A percentile compares a stretch with the other conserved stretches of the same genome.
Conservation (phyloP, 176 grass and related monocot species). For the Raddia guianensis region DNA sequence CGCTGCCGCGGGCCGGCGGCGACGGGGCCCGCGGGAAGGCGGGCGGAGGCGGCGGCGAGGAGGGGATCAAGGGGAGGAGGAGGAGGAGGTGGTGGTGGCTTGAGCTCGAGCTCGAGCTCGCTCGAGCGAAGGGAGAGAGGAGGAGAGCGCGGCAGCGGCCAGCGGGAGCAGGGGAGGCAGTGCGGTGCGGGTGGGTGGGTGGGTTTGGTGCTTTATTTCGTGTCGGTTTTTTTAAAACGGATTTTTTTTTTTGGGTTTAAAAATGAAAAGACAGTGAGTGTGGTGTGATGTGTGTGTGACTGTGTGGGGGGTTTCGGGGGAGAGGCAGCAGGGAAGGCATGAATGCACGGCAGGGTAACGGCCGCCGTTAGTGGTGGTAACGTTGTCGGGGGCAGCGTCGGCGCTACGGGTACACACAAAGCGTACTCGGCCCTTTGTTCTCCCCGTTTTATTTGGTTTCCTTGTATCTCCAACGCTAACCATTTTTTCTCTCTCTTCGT, state of each 20-base stretch:
- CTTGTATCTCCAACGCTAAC: too few species aligned
- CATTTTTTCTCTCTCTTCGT: too few species aligned
- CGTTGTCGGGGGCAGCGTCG: not conserved
- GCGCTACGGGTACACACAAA: not conserved
- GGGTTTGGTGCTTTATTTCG: conserved; percentile 14
- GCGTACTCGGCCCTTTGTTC: not conserved
- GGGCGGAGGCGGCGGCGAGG: not conserved
- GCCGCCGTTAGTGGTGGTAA: not conserved
- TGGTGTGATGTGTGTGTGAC: not conserved
- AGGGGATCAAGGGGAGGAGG: not conserved
- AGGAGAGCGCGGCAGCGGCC: conserved; percentile 19
- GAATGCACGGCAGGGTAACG: conserved; percentile 29
- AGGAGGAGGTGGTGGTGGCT: not conserved
- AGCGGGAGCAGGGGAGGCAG: not conserved
- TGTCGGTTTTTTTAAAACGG: not conserved
- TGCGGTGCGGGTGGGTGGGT: not conserved
- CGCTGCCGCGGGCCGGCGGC: not conserved
- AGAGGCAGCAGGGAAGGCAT: not conserved
- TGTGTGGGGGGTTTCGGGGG: conserved; percentile 13
- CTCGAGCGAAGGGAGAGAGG: conserved; percentile 24
- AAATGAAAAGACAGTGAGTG: not conserved
- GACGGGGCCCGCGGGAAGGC: not conserved
- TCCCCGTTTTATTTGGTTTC: not conserved
- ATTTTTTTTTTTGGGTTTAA: too few species aligned
- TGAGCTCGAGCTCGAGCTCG: conserved; percentile 24